Conservation (phyloP, 2,329 filamentous ascomycete species). For the Venturia carpophila region DNA sequence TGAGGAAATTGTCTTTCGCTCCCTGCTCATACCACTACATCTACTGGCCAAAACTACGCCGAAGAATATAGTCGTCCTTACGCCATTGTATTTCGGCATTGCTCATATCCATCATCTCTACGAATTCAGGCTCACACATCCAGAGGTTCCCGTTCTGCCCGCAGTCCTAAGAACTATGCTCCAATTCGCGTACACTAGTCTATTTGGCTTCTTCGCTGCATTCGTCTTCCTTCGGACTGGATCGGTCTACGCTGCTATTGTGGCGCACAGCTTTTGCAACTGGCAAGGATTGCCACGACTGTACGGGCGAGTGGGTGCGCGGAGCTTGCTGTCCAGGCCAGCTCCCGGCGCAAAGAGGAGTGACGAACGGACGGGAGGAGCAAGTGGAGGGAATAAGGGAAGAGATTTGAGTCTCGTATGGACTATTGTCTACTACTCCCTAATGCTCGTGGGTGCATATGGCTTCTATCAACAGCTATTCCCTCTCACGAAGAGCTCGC, state of each 20-base stretch:
- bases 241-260: slow-evolving; percentile 65
- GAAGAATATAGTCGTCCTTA: slow-evolving; percentile 61
- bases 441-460: slow-evolving; percentile 64
- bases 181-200: slow-evolving; percentile 81
- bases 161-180: slow-evolving; percentile 66
- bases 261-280: slow-evolving; percentile 86
- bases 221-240: slow-evolving; percentile 84
- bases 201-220: slow-evolving; percentile 89
- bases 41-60: slow-evolving; percentile 48
- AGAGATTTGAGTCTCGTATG: slow-evolving; percentile 43
- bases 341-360: slow-evolving; percentile 24
- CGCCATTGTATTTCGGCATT: slow-evolving; percentile 83
- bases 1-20: slow-evolving; percentile 90
- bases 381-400: slow-evolving; percentile 33
- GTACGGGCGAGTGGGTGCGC: slow-evolving; percentile 62
- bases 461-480: slow-evolving; percentile 67
- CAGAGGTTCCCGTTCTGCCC: slow-evolving; percentile 54
- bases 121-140: slow-evolving; percentile 79
- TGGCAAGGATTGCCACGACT: slow-evolving; percentile 80
- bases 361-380: slow-evolving; percentile 24
- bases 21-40: slow-evolving; percentile 74
- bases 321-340: slow-evolving; percentile 40
- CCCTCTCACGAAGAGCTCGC: slow-evolving; percentile 58
- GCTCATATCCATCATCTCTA: slow-evolving; percentile 95
- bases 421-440: slow-evolving; percentile 70